A percentile compares a stretch with the other conserved stretches of the same genome.
phyloP scores from a whole-genome alignment of 1,284 basidiomycete species.

The Porodaedalea pini region DNA sequence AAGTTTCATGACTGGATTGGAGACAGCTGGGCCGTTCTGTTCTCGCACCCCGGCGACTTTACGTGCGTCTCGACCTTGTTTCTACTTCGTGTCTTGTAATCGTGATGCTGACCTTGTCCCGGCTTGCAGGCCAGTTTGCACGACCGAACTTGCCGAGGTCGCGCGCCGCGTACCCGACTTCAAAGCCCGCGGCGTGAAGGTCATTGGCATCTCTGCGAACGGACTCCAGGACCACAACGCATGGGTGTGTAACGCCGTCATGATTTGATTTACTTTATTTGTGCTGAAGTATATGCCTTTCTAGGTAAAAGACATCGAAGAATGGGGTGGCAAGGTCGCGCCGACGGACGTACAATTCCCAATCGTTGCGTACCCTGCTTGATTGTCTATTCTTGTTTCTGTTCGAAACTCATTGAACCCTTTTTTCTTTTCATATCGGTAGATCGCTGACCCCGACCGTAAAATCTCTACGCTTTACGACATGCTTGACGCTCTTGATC shows the following conservation, averaged over 20 bases:
- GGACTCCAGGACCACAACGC: slow-evolving; percentile 78
- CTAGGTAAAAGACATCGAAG: slow-evolving; percentile 74
- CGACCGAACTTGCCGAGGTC: slow-evolving; percentile 96
- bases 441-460: slow-evolving; percentile 92
- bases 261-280: neutral
- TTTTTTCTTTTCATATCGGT: neutral
- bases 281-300: neutral
- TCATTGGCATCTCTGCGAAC: slow-evolving; percentile 94
- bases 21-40: slow-evolving; percentile 71
- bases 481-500: slow-evolving; percentile 95
- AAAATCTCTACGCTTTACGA: slow-evolving; percentile 84
- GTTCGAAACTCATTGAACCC: slow-evolving; percentile 13
- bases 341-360: slow-evolving; percentile 85
- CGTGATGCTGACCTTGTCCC: slow-evolving; percentile 57
- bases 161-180: slow-evolving; percentile 87
- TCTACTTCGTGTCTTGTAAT: neutral
- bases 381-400: slow-evolving; percentile 7
- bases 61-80: slow-evolving; percentile 7
- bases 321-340: slow-evolving; percentile 60
- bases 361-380: slow-evolving; percentile 59
- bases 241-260: slow-evolving; percentile 57
- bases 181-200: slow-evolving; percentile 83
- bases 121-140: slow-evolving; percentile 84
- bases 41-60: slow-evolving; percentile 21
- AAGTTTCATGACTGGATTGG: slow-evolving; percentile 92